Conservation (phyloP, 345 rosid genomes). For the Gossypium arboreum region DNA sequence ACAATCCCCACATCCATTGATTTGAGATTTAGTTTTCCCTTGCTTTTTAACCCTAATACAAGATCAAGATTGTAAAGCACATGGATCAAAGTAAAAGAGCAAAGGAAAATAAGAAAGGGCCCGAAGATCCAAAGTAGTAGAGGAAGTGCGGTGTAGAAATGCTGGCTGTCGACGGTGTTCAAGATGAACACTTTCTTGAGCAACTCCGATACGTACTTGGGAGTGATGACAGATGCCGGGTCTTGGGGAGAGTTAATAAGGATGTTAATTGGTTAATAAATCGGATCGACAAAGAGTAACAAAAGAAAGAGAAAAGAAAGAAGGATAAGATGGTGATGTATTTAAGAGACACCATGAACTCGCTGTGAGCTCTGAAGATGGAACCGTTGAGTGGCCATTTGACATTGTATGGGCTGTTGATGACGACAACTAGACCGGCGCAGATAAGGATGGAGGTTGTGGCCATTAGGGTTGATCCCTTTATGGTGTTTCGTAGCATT, state of each 20-base stretch:
- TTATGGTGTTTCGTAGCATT: conserved; percentile 71
- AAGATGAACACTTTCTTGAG: conserved; percentile 66
- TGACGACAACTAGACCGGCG: conserved; percentile 76
- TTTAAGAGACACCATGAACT: conserved; percentile 74
- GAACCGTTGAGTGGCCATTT: conserved; percentile 76
- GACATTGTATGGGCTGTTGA: conserved; percentile 86
- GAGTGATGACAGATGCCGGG: conserved; percentile 27
- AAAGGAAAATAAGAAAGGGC: conserved; percentile 66
- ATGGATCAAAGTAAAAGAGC: conserved; percentile 54
- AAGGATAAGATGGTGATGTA: conserved; percentile 67
- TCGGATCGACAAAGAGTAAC: conserved; percentile 71
- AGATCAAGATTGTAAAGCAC: conserved; percentile 79
- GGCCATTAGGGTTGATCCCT: conserved; percentile 98
- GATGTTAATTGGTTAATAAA: conserved; percentile 73
- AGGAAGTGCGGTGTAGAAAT: conserved; percentile 71
- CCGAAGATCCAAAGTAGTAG: conserved; percentile 87
- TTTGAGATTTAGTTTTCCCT: neutral
- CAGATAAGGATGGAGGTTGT: conserved; percentile 82
- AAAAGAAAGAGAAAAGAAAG: conserved; percentile 78
- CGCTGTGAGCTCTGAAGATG: conserved; percentile 74
- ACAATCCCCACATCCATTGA: neutral
- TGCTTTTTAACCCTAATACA: conserved; percentile 15
- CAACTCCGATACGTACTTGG: conserved; percentile 49
- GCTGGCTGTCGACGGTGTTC: conserved; percentile 66
- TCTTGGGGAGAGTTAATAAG: conserved; percentile 69